phyloP scores from a whole-genome alignment of 352 stramenopile species.

The Pythium sp. region DNA sequence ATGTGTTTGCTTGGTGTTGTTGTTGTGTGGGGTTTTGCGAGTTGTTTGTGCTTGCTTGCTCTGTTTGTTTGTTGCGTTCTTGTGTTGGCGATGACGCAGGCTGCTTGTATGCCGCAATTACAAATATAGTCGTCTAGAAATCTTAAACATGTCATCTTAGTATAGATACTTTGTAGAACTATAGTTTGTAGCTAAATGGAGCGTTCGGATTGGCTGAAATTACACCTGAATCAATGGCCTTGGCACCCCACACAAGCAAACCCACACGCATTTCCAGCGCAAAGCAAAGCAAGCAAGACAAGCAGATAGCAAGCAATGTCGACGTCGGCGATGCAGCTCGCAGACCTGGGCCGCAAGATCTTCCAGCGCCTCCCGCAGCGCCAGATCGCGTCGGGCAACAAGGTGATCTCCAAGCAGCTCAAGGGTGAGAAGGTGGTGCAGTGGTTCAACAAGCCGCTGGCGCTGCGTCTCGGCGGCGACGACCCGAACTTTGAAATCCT shows the following conservation, averaged over 20 bases:
- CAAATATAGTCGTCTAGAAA: background rate
- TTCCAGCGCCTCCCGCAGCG: slow-evolving; percentile 86
- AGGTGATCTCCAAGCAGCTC: slow-evolving; percentile 88
- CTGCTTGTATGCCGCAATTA: background rate
- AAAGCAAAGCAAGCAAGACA: slow-evolving; percentile 10
- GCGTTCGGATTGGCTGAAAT: slow-evolving; percentile 6
- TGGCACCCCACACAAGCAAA: slow-evolving; percentile 1
- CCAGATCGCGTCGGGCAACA: slow-evolving; percentile 79
- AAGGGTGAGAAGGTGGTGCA: slow-evolving; percentile 83
- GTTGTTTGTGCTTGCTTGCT: background rate
- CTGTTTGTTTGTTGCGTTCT: background rate
- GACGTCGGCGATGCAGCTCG: slow-evolving; percentile 60
- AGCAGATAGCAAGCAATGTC: slow-evolving; percentile 15
- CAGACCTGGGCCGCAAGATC: slow-evolving; percentile 83
- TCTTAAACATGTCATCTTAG: background rate
- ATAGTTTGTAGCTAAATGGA: background rate
- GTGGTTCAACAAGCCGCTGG: slow-evolving; percentile 86
- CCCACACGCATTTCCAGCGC: background rate
- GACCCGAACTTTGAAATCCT: slow-evolving; percentile 85
- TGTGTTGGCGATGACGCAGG: background rate
- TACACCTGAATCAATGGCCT: slow-evolving; percentile 14
- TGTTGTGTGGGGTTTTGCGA: background rate
- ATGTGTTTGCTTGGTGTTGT: background rate
- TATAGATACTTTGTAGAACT: background rate
- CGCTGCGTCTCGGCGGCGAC: slow-evolving; percentile 69